Evolutionary conservation across 2,329 filamentous ascomycete species (phyloP), one percentile per base, ranked within the genome.

Genomic region (Cordyceps militaris): DNA sequence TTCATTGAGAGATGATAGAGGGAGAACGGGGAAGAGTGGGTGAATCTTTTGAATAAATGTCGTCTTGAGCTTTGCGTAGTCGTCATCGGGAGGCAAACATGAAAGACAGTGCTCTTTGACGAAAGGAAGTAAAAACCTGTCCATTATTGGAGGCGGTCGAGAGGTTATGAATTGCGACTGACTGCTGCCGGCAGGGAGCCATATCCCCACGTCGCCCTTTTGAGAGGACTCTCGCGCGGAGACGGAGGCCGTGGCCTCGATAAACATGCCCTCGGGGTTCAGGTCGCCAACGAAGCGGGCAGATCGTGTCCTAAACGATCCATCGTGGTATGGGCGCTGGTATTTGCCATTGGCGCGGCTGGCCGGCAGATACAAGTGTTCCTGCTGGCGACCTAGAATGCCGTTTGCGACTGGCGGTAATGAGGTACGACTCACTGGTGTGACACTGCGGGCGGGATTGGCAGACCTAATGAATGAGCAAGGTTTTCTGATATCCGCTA

Each of bases 211-310:
- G 42, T 81, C 80, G 49, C 79, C 78, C 32, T 77, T 77, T 49
- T 78, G 73, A 0, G 79, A 76, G 0, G 67, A 66, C 11, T 69
- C 67, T 4, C 68, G 65, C 21, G 68, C 56, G 0, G 69, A 68
- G 7, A 64, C 65, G 3, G 70, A 69, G 3, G 70, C 70, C 2
- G 79, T 79, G 1, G 79, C 80, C 62, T 83, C 79, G 62, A 82
- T 73, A 57, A 85, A 81, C 66, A 84, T 79, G 59, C 78, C 78
- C 65, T 84, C 82, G 2, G 82, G 82, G 61, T 82, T 85, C 28
- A 83, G 64, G 63, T 84, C 81, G 19, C 81, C 80, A 38, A 84
- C 77, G 56, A 83, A 84, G 7, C 81, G 77, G 1, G 71, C 73
- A 0, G 71, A 70, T 40, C 66, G 66, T 10, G 66, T 58, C 32